Base-by-base conservation (phyloP, 371 early-diverging fungal species). In the Mucor lusitanicus region DNA sequence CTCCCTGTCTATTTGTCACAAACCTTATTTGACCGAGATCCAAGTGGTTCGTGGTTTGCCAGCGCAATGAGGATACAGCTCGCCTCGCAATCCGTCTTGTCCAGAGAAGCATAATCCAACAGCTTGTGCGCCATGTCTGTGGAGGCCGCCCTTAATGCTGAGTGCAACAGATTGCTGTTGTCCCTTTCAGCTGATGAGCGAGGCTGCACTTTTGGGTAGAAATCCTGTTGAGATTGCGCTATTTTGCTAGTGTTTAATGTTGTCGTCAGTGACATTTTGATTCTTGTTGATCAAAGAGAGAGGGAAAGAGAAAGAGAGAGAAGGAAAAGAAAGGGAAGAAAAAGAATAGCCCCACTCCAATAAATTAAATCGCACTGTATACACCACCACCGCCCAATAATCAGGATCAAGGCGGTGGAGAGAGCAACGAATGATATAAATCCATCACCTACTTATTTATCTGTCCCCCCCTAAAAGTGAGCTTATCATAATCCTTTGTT, bases 41-140 rank as follows among this genome's bases (percentile, higher is more conserved):
- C 12, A 42, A 40, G 19, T 46, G 64, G 63, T 42, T 75, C 70
- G 64, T 78, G 80, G 59, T 79, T 82, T 11, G 82, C 71, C 33
- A 82, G 60, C 21, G 78, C 76, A 63, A 82, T 78, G 37, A 82
- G 60, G 54, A 82, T 82, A 58, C 73, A 79, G 44, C 82, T 73
- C 2, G 82, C 82, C 67, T 82, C 82, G 54, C 70, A 72, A 56
- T 82, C 82, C 17, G 73, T 69, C 37, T 73, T 76, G 56, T 82
- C 80, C 35, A 79, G 65, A 40, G 69, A 67, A 50, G 72, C 64
- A 65, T 71, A 77, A 48, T 75, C 70, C 11, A 70, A 32, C 37
- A 68, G 37, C 46, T 57, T 57, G 59, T 70, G 68, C 15, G 68
- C 65, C 63, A 66, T 68, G 53, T 69, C 72, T 13, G 46, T 68